These are phyloP conservation scores for Gardenia jasminoides DNA, from an alignment of 257 asterid species.

Conservation along the genomic window DNA sequence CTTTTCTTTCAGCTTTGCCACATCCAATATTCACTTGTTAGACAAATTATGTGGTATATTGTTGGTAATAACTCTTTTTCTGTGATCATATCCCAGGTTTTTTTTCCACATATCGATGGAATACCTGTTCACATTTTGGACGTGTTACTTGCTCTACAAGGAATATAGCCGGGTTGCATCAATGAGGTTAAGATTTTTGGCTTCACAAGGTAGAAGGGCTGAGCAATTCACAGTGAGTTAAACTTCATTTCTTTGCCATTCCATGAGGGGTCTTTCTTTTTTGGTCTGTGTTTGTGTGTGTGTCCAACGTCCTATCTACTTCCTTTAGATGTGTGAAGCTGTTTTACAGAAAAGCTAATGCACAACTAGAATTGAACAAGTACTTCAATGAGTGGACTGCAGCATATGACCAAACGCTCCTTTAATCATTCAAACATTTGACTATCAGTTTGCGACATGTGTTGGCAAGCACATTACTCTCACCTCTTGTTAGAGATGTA, in stretches of 20 bases:
- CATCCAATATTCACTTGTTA: background rate
- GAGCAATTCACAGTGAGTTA: constrained; percentile 91
- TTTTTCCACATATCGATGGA: constrained; percentile 88
- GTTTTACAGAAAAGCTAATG: background rate
- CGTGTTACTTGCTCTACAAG: constrained; percentile 82
- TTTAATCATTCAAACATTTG: background rate
- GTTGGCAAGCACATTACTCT: background rate
- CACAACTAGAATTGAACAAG: background rate
- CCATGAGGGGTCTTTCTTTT: too few relatives aligned
- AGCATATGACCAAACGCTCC: background rate
- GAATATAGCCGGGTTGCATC: constrained; percentile 84
- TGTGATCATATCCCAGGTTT: constrained; percentile 64
- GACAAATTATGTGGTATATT: background rate
- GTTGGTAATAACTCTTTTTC: background rate
- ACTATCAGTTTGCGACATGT: background rate
- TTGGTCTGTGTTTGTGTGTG: background rate
- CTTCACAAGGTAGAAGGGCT: constrained; percentile 82
- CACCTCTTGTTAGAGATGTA: background rate
- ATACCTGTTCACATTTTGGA: constrained; percentile 87
- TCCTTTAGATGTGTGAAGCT: background rate
- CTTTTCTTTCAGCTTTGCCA: background rate
- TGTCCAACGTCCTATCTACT: background rate
- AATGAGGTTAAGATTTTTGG: constrained; percentile 77
- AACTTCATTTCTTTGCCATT: constrained; percentile 4
- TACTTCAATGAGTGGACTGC: background rate